phyloP scores from a whole-genome alignment of 176 grass and related monocot species.

The bread wheat (Triticum aestivum) region DNA sequence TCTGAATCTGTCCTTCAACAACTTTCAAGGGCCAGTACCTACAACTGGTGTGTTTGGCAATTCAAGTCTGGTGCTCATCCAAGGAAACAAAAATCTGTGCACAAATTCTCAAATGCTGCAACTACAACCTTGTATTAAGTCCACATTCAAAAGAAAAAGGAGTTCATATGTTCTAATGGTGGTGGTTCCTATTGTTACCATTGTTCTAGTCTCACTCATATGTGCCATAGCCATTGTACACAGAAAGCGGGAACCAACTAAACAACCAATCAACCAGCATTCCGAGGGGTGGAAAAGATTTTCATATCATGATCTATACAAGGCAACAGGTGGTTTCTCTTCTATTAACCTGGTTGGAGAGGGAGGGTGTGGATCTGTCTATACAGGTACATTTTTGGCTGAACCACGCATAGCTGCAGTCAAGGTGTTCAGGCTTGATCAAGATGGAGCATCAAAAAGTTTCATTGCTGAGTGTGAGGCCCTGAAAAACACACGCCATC shows the following conservation, averaged over 20 bases:
- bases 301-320: constrained; percentile 7
- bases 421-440: constrained; percentile 22
- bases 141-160: not conserved
- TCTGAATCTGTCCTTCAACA: constrained; percentile 45
- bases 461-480: constrained; percentile 13
- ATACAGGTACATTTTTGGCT: not conserved
- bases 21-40: constrained; percentile 38
- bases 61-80: not conserved
- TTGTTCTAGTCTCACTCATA: not conserved
- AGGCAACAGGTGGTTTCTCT: constrained; percentile 9
- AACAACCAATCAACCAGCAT: not conserved
- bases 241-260: not conserved
- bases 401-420: constrained; percentile 1
- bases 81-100: constrained; percentile 26
- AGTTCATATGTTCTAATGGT: not conserved
- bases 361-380: not conserved
- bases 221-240: not conserved
- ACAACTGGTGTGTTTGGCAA: constrained; percentile 5
- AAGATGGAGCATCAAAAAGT: not conserved
- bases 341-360: not conserved
- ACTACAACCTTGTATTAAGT: not conserved
- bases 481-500: not conserved
- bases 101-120: not conserved
- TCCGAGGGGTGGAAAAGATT: not conserved
- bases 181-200: not conserved